Base-by-base conservation (phyloP, 1,284 basidiomycete species). In the Chalciporus sp. region DNA sequence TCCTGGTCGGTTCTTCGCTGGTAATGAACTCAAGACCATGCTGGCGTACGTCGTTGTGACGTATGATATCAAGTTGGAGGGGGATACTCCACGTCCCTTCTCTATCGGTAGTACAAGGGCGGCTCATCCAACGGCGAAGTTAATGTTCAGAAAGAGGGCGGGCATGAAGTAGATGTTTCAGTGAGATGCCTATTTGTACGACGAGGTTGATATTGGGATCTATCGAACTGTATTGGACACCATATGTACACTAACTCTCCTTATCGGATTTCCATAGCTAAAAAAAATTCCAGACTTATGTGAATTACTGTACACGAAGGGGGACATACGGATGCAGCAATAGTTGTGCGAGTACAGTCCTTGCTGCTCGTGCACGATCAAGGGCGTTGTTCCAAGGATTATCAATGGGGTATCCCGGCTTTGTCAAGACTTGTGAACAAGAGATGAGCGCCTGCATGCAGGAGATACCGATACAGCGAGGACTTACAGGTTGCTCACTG, bases 311-410 rank as follows among this genome's bases (percentile, higher is more conserved):
- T n/a, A n/a, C n/a, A n/a, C n/a, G n/a, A n/a, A n/a, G n/a, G n/a
- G n/a, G n/a, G n/a, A n/a, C n/a, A n/a, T n/a, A n/a, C n/a, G n/a
- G n/a, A n/a, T 92, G 82, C 29, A 93, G 79, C 42, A 98, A 83
- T 7, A 94, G 83, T 57, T 95, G 92, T n/a, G 94, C 95, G 20
- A 98, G 81, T 14, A 98, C 90, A 26, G 84, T 81, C 5, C 95
- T 95, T 7, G 95, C 94, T 16, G 90, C 85, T 60, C 84, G 85
- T 2, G 95, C 88, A 41, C 95, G 89, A 70, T 97, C 95, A 7
- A 97, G 84, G 0, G 95, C 94, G 65, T 98, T 98, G 44, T 84
- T 92, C 95, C 95, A 98, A 0, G 95, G 95, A 61, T 98, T 98
- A 72, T 97, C 95, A 61, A 98, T 98, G 11, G 97, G 82, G 67